Evolutionary conservation across 2,329 filamentous ascomycete genomes (phyloP), one percentile per base, ranked within the genome.

Genomic region (Beauveria sp.): DNA sequence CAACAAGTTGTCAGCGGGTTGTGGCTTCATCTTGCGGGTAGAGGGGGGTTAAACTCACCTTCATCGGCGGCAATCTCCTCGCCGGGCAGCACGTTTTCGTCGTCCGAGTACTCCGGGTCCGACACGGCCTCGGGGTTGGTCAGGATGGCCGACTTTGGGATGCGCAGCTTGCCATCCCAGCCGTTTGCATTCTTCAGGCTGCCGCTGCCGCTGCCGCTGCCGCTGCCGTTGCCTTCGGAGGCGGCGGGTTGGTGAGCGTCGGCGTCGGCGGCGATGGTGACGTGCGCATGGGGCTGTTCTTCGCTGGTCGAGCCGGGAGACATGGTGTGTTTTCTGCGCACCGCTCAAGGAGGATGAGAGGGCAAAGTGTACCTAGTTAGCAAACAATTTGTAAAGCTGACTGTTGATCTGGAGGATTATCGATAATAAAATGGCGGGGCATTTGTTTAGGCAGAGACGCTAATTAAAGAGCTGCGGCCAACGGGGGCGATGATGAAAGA

Each of bases 61-160:
- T 96, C 91, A 70, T 96, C 92, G 7, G 91, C 89, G 28, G 84
- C 81, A 62, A 96, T 91, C 70, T 88, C 80, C 62, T 96, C 89
- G 55, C 88, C 87, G 0, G 84, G 85, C 64, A 89, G 76, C 22
- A 87, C 81, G 63, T 87, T 84, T 64, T 86, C 83, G 12, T 86
- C 84, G 66, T 82, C 92, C 18, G 90, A 95, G 71, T 93, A 91
- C 61, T 96, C 92, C 0, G 90, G 86, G 69, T 97, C 92, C 49
- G 89, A 89, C 57, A 96, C 75, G 10, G 89, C 90, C 70, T 95
- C 91, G 2, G 91, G 89, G 69, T 96, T 96, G 26, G 83, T 79
- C 52, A 96, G 77, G 38, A 85, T 78, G 8, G 73, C 71, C 10
- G 73, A 69, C 70, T 84, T 87, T 64, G 89, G 86, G 56, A 96